Evolutionary conservation across 441 rosid genomes (phyloP), one percentile per base, ranked within the genome.

Genomic region (Populus hybrid): DNA sequence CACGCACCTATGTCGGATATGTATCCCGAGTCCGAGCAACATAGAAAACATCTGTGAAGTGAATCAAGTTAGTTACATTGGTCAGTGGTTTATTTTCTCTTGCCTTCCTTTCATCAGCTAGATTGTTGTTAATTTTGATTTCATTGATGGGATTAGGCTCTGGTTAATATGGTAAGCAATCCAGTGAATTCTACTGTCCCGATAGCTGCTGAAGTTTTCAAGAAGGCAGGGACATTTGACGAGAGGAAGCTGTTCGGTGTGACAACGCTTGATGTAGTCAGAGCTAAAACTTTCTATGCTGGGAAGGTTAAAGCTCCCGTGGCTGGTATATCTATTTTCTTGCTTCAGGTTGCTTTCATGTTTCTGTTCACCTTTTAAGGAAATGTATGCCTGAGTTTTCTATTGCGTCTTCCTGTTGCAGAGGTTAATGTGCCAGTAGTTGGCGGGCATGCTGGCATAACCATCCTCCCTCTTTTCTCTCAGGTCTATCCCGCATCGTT

Each of bases 161-260:
- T 92, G 42, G 88, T 95, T 68, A 95, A 95, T 14, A 89, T 95
- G 95, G 94, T 95, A 36, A 95, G 99, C 87, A 95, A 92, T 86
- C 98, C 98, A 0, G 98, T 95, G 84, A 95, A 95, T 89, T 94
- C 98, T 9, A 95, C 99, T 1, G 97, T 95, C 65, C 99, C 99
- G 2, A 95, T 95, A 65, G 97, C 98, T 0, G 91, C 97, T 32
- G 99, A 95, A 88, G 88, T 95, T 30, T 95, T 95, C 81, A 95
- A 92, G 89, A 92, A 91, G 83, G 99, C 97, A 26, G 97, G 98
- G 73, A 92, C 90, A 14, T 94, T 90, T 67, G 86, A 95, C 71
- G 94, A 86, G 82, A 94, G 81, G 85, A 92, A 83, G 75, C 79
- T 95, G 85, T 94, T 92, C 78, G 99, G 98, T 69, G 99, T 94